A percentile compares a stretch with the other conserved stretches of the same genome.
Conservation (phyloP, 2,329 filamentous ascomycete genomes). For the Purpureocillium takamizusanense region DNA sequence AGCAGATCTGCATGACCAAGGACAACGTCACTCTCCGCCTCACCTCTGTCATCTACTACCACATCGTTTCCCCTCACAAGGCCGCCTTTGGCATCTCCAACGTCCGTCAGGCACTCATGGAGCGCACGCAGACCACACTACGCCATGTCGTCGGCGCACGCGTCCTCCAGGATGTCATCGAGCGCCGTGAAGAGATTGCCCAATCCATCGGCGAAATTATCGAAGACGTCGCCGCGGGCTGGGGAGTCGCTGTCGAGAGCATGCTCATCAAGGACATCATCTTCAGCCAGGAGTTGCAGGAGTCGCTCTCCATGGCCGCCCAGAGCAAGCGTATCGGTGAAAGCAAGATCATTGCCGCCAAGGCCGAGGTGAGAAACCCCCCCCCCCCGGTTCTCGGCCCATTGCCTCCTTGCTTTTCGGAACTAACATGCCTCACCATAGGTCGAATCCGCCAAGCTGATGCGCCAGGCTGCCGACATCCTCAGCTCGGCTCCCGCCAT, state of each 20-base stretch:
- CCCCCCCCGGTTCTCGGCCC: too few species aligned
- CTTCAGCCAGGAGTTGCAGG: conserved; percentile 91
- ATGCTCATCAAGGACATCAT: conserved; percentile 99
- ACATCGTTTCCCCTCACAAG: conserved; percentile 91
- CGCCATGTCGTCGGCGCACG: conserved; percentile 94
- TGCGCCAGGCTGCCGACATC: conserved; percentile 90
- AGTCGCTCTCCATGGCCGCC: conserved; percentile 94
- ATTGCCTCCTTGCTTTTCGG: too few species aligned
- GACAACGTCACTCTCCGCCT: conserved; percentile 94
- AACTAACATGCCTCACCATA: too few species aligned
- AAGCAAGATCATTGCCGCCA: conserved; percentile 94
- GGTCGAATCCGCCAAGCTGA: conserved; percentile 91
- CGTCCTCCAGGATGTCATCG: conserved; percentile 94
- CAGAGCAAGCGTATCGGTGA: conserved; percentile 98
- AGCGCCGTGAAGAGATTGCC: conserved; percentile 94
- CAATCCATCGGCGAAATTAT: conserved; percentile 95
- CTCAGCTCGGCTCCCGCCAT: conserved; percentile 86
- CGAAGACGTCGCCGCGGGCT: conserved; percentile 85
- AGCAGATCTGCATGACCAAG: conserved; percentile 98
- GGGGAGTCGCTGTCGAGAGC: conserved; percentile 93
- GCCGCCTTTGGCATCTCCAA: conserved; percentile 94
- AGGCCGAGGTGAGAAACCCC: conserved; percentile 59
- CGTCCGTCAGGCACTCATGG: conserved; percentile 89
- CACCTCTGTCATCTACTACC: conserved; percentile 98
- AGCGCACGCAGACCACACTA: conserved; percentile 95